Evolutionary conservation across 2,329 filamentous ascomycete genomes (phyloP).

Genomic region (Mycosphaerella sp.): DNA sequence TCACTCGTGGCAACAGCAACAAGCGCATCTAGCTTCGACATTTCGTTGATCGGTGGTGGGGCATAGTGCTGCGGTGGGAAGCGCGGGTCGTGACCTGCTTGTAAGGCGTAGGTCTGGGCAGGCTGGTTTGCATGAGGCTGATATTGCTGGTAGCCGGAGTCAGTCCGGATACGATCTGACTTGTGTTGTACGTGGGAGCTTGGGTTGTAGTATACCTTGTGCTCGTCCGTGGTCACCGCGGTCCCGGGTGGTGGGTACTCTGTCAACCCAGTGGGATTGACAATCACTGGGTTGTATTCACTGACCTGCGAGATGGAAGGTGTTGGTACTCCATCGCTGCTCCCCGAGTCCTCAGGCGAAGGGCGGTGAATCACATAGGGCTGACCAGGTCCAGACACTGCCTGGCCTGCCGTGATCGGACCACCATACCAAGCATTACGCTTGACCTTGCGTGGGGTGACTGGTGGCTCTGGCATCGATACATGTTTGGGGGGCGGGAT

Average conservation of each 20-base stretch:
- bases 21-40: slow-evolving; percentile 55
- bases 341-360: slow-evolving; percentile 51
- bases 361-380: slow-evolving; percentile 38
- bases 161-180: slow-evolving; percentile 28
- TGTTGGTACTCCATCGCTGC: slow-evolving; percentile 50
- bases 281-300: slow-evolving; percentile 49
- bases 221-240: slow-evolving; percentile 32
- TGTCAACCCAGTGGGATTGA: slow-evolving; percentile 45
- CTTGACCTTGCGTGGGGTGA: slow-evolving; percentile 55
- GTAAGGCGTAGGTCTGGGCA: slow-evolving; percentile 30
- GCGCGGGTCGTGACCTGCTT: slow-evolving; percentile 30
- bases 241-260: slow-evolving; percentile 38
- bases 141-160: slow-evolving; percentile 33
- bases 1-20: slow-evolving; percentile 60
- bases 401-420: slow-evolving; percentile 31
- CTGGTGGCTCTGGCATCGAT: slow-evolving; percentile 36
- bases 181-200: slow-evolving; percentile 20
- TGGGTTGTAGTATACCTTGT: slow-evolving; percentile 30
- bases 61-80: slow-evolving; percentile 26
- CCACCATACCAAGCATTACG: slow-evolving; percentile 68
- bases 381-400: slow-evolving; percentile 9
- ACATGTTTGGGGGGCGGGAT: slow-evolving; percentile 32
- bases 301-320: slow-evolving; percentile 44
- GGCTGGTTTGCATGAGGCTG: slow-evolving; percentile 19
- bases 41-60: slow-evolving; percentile 38